Evolutionary conservation across 495 filamentous ascomycete species (phyloP), one percentile per base, ranked within the genome.

Genomic region (Talaromyces ruber): DNA sequence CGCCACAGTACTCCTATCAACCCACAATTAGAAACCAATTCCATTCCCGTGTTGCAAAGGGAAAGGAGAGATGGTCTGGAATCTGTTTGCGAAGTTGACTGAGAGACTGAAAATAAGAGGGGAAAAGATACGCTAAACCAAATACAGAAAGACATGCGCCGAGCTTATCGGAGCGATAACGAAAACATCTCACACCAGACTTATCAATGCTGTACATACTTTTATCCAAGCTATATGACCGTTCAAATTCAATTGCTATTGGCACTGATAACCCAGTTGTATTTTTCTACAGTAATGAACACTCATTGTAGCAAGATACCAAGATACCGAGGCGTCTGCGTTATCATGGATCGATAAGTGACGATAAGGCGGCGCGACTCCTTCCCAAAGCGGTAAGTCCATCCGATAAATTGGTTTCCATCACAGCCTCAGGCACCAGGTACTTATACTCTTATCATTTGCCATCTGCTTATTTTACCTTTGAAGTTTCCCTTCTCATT

Each of bases 381-480:
- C 62, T 63, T 59, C 70, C 67, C 39, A 47, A 67, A 62, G 62
- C 34, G 66, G 70, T 66, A 72, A 55, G 70, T 72, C 52, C 66
- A 70, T 60, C 63, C 70, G 51, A n/a, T 8, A 2, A 51, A 54
- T 65, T 51, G 29, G 4, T 12, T n/a, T n/a, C n/a, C n/a, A n/a
- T 28, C 5, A 14, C 25, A 14, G 54, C 29, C 54, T 30, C 26
- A 30, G 54, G 54, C 26, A 57, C 54, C 51, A 24, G n/a, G 12
- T 54, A 25, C 51, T 54, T n/a, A 14, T 54, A 14, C 34, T 54
- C 26, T 54, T 54, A 25, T 54, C n/a, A 6, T 26, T 54, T 2
- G 16, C 51, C 26, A 25, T 54, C 11, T 9, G 2, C 12, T 11
- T 26, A 29, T 25, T 51, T 61, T 24, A 25, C 37, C 39, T n/a